Evolutionary conservation across 139 green algal genomes (phyloP).

Genomic region (Coccomyxa sp.): DNA sequence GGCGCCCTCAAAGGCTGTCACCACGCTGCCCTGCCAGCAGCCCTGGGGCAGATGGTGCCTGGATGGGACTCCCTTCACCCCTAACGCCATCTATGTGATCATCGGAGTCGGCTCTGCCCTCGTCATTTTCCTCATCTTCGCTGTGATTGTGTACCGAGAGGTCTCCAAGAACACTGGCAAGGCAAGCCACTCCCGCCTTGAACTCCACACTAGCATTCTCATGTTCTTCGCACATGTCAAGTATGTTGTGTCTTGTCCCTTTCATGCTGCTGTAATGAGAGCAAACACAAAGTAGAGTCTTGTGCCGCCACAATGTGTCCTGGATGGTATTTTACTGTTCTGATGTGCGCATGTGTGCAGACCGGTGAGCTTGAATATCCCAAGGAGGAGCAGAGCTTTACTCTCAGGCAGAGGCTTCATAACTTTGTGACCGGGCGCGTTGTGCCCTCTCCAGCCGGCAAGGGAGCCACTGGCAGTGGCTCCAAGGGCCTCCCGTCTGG

Average conservation of each 20-base stretch:
- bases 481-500: no score
- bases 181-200: background rate
- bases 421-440: background rate
- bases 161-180: background rate
- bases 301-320: no score
- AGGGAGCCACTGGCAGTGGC: background rate
- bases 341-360: background rate
- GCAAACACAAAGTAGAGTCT: no score
- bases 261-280: no score
- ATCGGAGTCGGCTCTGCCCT: background rate
- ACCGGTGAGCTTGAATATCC: background rate
- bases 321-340: no score
- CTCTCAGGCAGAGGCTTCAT: background rate
- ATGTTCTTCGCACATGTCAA: no score
- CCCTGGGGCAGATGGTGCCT: background rate
- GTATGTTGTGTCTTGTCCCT: no score
- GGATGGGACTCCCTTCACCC: background rate
- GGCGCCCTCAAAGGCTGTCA: background rate
- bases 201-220: no score
- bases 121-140: background rate
- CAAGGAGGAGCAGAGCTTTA: background rate
- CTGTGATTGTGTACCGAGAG: background rate
- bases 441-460: background rate
- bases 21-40: background rate
- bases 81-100: background rate